Percentiles rank a stretch among this genome's conserved stretches.
Evolutionary conservation across 139 green algal genomes (phyloP).

Genomic region (Raphidocelis subcapitata): DNA sequence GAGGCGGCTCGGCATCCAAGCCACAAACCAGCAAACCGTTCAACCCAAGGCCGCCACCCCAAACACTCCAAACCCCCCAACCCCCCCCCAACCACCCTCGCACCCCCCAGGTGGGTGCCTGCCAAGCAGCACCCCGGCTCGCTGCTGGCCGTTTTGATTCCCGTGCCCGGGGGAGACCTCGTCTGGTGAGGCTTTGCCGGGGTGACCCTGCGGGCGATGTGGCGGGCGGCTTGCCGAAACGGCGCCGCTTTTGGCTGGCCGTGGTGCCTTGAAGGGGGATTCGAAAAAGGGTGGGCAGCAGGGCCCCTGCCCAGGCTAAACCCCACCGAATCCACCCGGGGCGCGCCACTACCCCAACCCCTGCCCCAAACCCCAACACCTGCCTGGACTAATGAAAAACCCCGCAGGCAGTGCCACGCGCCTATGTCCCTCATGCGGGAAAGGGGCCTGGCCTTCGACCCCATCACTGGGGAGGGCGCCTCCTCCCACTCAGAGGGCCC

Average conservation of each 20-base stretch:
- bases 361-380: no score
- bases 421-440: conserved; percentile 8
- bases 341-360: no score
- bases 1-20: no score
- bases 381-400: no score
- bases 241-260: background rate
- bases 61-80: no score
- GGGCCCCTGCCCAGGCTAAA: no score
- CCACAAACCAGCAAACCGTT: no score
- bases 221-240: background rate
- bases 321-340: no score
- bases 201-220: background rate
- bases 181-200: background rate
- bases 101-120: no score
- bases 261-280: background rate
- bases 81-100: no score
- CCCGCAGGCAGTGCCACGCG: conserved; percentile 17
- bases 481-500: conserved; percentile 3
- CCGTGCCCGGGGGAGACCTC: conserved; percentile 16
- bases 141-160: conserved; percentile 14
- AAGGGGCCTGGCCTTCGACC: conserved; percentile 9
- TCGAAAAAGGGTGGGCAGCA: background rate
- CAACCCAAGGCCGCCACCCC: no score
- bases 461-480: background rate
- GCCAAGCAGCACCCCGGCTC: background rate